These are phyloP conservation scores for Fusarium sambucinum DNA, from an alignment of 2,329 filamentous ascomycete species.

Conservation along the genomic window DNA sequence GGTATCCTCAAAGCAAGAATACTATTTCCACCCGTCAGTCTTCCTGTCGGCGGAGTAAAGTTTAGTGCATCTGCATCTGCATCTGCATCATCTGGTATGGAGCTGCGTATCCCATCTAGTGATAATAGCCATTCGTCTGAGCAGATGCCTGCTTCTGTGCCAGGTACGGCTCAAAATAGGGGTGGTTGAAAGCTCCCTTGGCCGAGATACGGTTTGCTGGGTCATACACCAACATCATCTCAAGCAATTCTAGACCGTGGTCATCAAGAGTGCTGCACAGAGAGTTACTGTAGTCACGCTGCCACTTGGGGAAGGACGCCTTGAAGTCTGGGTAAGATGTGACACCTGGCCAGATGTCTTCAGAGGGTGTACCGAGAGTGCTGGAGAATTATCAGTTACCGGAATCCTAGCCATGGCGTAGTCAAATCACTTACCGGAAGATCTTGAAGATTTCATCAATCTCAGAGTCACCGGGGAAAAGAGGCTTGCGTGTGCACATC, in stretches of 20 bases:
- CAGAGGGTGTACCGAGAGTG: constrained; percentile 84
- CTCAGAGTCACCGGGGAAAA: constrained; percentile 90
- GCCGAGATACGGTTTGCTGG: constrained; percentile 88
- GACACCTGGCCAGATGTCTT: constrained; percentile 87
- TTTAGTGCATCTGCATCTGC: constrained; percentile 40
- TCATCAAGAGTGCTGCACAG: constrained; percentile 81
- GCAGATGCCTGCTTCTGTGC: constrained; percentile 48
- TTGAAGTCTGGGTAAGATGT: constrained; percentile 97
- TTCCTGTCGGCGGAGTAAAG: constrained; percentile 1
- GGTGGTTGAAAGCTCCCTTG: constrained; percentile 86
- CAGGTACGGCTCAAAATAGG: constrained; percentile 74
- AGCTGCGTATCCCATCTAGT: constrained; percentile 49
- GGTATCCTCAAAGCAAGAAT: constrained; percentile 31
- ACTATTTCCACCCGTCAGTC: constrained; percentile 10
- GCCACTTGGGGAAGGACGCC: constrained; percentile 91
- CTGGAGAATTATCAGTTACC: constrained; percentile 54
- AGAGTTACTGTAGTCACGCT: constrained; percentile 72
- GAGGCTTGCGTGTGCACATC: constrained; percentile 93
- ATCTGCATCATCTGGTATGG: constrained; percentile 42
- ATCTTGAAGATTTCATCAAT: constrained; percentile 61
- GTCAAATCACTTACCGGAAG: constrained; percentile 74
- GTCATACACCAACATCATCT: constrained; percentile 84
- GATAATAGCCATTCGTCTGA: constrained; percentile 54
- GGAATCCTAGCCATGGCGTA: background rate
- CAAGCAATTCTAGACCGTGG: constrained; percentile 74